Evolutionary conservation across 805 yeast species (phyloP).

Genomic region (Spencermartinsiella europaea): DNA sequence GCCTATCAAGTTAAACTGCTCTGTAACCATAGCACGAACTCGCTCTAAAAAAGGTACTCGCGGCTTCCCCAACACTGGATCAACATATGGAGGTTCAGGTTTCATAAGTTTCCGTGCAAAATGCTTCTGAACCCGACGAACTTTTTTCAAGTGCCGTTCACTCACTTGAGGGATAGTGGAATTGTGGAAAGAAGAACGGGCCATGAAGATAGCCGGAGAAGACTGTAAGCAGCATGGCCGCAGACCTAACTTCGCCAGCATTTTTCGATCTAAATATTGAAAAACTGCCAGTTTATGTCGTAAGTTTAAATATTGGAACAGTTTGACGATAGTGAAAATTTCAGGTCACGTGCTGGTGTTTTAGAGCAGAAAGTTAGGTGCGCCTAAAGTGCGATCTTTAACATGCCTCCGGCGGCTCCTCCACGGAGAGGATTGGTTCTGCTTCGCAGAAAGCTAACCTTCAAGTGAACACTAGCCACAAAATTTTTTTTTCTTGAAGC

Average conservation of each 20-base stretch:
- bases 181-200: background rate
- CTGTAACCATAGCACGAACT: slow-evolving; percentile 58
- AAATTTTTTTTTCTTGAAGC: no score
- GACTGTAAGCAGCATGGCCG: background rate
- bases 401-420: no score
- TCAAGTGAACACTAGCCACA: no score
- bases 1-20: slow-evolving; percentile 57
- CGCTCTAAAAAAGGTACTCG: slow-evolving; percentile 64
- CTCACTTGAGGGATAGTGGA: background rate
- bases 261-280: no score
- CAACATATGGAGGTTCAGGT: slow-evolving; percentile 42
- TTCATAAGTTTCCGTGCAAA: slow-evolving; percentile 24
- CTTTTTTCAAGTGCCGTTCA: slow-evolving; percentile 11
- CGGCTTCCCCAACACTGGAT: slow-evolving; percentile 78
- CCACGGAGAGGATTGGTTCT: no score
- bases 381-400: no score
- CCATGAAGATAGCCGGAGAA: background rate
- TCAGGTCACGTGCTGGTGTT: no score
- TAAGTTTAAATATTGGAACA: no score
- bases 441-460: no score
- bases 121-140: slow-evolving; percentile 25
- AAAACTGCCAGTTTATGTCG: no score
- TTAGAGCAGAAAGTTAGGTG: no score
- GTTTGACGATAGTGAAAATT: no score
- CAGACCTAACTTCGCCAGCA: background rate